Conservation (phyloP, 108 stramenopile species). For the Stephanodiscus triporus region DNA sequence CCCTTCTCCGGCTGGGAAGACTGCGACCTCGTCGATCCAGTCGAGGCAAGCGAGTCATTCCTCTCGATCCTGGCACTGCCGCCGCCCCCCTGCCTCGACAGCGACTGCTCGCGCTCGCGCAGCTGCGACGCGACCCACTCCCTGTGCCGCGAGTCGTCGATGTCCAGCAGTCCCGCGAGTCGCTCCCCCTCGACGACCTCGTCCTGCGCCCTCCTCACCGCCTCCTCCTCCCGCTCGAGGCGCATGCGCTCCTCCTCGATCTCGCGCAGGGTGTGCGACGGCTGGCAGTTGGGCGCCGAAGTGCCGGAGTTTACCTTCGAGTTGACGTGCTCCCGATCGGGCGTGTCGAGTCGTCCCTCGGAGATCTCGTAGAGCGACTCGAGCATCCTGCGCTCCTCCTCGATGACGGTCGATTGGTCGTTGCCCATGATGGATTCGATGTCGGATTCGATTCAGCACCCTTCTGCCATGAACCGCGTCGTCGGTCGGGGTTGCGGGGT, state of each 20-base stretch:
- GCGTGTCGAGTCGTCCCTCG: constrained; percentile 43
- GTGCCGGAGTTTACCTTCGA: constrained; percentile 70
- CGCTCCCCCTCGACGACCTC: constrained; percentile 42
- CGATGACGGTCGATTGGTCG: constrained; percentile 45
- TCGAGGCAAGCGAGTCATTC: constrained; percentile 17
- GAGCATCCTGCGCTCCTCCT: constrained; percentile 47
- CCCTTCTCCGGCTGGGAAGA: constrained; percentile 50
- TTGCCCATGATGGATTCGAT: constrained; percentile 33
- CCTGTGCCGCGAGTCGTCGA: constrained; percentile 37
- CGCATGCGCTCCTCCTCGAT: constrained; percentile 24
- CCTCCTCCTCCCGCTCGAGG: constrained; percentile 16
- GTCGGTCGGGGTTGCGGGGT: no score
- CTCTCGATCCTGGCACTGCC: constrained; percentile 9
- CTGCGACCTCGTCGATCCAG: constrained; percentile 28
- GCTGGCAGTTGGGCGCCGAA: constrained; percentile 78
- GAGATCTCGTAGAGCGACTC: constrained; percentile 44
- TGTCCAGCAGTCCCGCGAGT: constrained; percentile 40
- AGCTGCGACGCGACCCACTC: constrained; percentile 18
- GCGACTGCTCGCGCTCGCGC: not conserved
- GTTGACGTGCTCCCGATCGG: constrained; percentile 65
- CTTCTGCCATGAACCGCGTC: no score
- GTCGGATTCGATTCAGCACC: not conserved
- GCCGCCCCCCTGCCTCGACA: constrained; percentile 14
- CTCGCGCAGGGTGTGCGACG: constrained; percentile 61
- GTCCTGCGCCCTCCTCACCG: not conserved